These are phyloP conservation scores for Metschnikowia picachoensis DNA, from an alignment of 805 yeast species.

Conservation along the genomic window DNA sequence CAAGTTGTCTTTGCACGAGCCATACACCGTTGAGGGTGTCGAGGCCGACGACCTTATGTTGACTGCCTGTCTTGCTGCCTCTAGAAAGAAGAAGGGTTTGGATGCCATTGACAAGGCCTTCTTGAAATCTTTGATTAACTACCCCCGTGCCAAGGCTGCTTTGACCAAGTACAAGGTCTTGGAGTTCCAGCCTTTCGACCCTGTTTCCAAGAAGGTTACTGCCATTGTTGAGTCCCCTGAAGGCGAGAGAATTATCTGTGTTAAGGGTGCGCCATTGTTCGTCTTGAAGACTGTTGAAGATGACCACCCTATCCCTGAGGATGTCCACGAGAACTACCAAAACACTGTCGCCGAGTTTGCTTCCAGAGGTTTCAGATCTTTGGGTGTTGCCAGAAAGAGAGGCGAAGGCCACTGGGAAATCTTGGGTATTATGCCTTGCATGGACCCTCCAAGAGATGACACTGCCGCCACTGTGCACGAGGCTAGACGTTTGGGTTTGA, in stretches of 20 bases:
- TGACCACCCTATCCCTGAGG: slow-evolving; percentile 95
- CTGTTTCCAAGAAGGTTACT: slow-evolving; percentile 94
- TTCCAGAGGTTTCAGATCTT: slow-evolving; percentile 96
- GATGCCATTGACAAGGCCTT: slow-evolving; percentile 97
- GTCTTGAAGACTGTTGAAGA: slow-evolving; percentile 95
- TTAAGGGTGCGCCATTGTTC: slow-evolving; percentile 97
- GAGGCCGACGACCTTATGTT: slow-evolving; percentile 94
- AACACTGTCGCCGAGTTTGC: slow-evolving; percentile 97
- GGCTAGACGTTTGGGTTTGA: slow-evolving; percentile 86
- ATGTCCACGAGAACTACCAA: slow-evolving; percentile 89
- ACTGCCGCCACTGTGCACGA: slow-evolving; percentile 92
- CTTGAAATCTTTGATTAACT: slow-evolving; percentile 80
- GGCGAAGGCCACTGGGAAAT: slow-evolving; percentile 99
- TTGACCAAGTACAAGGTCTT: slow-evolving; percentile 90
- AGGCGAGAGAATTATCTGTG: slow-evolving; percentile 93
- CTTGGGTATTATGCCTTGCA: slow-evolving; percentile 96
- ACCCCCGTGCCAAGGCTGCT: slow-evolving; percentile 92
- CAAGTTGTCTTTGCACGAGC: slow-evolving; percentile 93
- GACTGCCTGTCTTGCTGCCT: slow-evolving; percentile 96
- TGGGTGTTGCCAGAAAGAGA: slow-evolving; percentile 98
- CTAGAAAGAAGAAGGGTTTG: slow-evolving; percentile 96
- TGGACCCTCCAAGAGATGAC: slow-evolving; percentile 99
- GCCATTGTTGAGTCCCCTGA: slow-evolving; percentile 94
- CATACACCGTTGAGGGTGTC: slow-evolving; percentile 97
- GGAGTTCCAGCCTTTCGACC: slow-evolving; percentile 97